Conservation (phyloP, 306 rosid species). For the Sechiopsis laciniata region DNA sequence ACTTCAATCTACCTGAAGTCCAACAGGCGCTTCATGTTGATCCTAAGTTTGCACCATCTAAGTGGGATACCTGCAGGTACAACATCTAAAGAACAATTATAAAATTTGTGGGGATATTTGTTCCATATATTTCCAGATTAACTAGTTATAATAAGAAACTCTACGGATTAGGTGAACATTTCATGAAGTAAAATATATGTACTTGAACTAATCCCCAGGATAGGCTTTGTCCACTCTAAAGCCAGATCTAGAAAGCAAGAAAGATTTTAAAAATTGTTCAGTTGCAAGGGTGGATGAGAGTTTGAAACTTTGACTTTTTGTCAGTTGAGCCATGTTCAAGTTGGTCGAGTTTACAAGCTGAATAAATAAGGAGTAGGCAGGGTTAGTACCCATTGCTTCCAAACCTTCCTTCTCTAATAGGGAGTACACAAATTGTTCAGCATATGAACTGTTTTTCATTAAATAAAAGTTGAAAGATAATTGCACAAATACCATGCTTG, state of each 20-base stretch:
- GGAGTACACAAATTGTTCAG: not conserved
- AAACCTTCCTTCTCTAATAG: not conserved
- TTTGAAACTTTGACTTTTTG: not conserved
- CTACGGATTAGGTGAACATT: slow-evolving; percentile 24
- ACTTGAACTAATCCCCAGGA: not conserved
- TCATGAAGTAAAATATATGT: slow-evolving; percentile 13
- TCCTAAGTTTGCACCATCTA: slow-evolving; percentile 43
- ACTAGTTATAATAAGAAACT: not conserved
- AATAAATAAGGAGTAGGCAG: no score
- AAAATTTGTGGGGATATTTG: slow-evolving; percentile 8
- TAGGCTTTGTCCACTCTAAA: not conserved
- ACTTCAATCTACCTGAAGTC: slow-evolving; percentile 79
- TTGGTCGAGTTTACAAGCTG: no score
- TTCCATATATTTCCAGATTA: not conserved
- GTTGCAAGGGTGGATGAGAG: not conserved
- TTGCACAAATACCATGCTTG: not conserved
- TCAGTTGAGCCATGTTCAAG: not conserved
- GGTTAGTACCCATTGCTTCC: not conserved
- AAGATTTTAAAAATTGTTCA: not conserved
- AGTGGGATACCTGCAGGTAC: slow-evolving; percentile 87
- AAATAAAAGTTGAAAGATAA: not conserved
- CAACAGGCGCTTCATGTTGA: slow-evolving; percentile 68
- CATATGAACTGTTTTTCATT: not conserved
- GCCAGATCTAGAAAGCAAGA: not conserved
- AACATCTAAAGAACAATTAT: slow-evolving; percentile 7